Percentiles rank a stretch among this genome's conserved stretches.
Evolutionary conservation across 495 filamentous ascomycete species (phyloP).

Genomic region (Penicillium ucsense): DNA sequence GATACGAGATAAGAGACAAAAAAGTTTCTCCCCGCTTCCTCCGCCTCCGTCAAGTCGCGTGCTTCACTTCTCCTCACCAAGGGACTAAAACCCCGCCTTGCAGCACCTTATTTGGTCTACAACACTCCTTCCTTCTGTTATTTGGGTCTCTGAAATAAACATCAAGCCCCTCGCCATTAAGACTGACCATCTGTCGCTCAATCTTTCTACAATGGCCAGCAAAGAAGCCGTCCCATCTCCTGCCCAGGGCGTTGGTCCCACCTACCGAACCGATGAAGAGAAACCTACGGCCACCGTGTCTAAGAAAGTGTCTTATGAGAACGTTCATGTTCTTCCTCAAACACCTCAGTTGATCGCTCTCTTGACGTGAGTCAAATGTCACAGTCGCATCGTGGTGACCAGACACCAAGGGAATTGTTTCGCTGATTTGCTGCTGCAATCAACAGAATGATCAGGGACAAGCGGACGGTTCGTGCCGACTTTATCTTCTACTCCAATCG

Average conservation of each 20-base stretch:
- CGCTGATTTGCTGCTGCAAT: constrained; percentile 9
- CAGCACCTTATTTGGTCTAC: no score
- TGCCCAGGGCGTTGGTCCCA: constrained; percentile 65
- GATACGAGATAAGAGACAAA: constrained; percentile 11
- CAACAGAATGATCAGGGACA: constrained; percentile 85
- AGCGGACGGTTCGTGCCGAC: constrained; percentile 78
- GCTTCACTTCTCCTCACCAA: not conserved
- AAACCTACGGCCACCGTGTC: constrained; percentile 90
- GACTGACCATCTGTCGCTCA: not conserved
- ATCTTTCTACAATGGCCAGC: constrained; percentile 12
- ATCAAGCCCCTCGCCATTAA: not conserved
- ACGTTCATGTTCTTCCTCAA: constrained; percentile 83
- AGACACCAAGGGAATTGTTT: not conserved
- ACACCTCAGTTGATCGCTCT: constrained; percentile 95
- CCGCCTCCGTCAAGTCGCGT: not conserved
- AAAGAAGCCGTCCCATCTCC: constrained; percentile 40
- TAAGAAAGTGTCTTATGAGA: constrained; percentile 67
- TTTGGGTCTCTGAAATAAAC: no score
- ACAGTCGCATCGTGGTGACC: no score
- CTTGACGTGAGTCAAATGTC: constrained; percentile 62
- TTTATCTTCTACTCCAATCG: constrained; percentile 99
- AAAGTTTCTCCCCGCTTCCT: constrained; percentile 9
- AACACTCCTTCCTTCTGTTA: no score
- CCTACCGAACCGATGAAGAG: constrained; percentile 64
- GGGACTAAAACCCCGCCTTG: not conserved